phyloP scores from a whole-genome alignment of 805 yeast species.

The Candida corydali region DNA sequence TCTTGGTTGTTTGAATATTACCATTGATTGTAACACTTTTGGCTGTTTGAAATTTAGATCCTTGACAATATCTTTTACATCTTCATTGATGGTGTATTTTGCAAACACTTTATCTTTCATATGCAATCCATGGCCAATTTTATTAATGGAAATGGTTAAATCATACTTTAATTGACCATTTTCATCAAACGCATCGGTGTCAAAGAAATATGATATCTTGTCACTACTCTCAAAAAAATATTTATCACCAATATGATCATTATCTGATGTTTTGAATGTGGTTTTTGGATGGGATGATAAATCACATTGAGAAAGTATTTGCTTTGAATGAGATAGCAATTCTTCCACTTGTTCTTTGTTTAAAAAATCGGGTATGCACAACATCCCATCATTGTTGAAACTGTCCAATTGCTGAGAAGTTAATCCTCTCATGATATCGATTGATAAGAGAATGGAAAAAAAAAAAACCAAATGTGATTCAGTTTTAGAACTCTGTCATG shows the following conservation, averaged over 20 bases:
- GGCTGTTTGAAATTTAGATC: slow-evolving; percentile 59
- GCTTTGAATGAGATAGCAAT: slow-evolving; percentile 41
- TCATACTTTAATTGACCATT: slow-evolving; percentile 50
- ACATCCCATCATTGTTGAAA: slow-evolving; percentile 56
- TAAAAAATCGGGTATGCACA: slow-evolving; percentile 57
- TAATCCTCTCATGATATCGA: slow-evolving; percentile 13
- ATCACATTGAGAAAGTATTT: slow-evolving; percentile 48
- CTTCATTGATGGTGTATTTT: slow-evolving; percentile 48
- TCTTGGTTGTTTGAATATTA: slow-evolving; percentile 74
- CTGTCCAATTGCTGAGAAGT: slow-evolving; percentile 46
- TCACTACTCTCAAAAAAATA: slow-evolving; percentile 69
- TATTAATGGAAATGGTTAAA: slow-evolving; percentile 59
- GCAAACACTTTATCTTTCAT: slow-evolving; percentile 47
- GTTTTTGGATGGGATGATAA: slow-evolving; percentile 61
- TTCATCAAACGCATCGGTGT: slow-evolving; percentile 60
- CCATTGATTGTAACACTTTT: slow-evolving; percentile 72
- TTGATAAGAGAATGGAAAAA: slow-evolving; percentile 8
- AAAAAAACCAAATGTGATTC: neutral
- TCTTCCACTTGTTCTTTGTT: slow-evolving; percentile 32
- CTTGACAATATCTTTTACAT: slow-evolving; percentile 46
- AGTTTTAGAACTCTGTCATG: too few species aligned
- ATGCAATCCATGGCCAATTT: slow-evolving; percentile 78
- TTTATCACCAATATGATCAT: slow-evolving; percentile 66
- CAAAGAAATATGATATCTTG: slow-evolving; percentile 66
- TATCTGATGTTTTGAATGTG: slow-evolving; percentile 57